Evolutionary conservation across 352 stramenopile genomes (phyloP), one percentile per base, ranked within the genome.

Genomic region (Sclerospora graminicola): DNA sequence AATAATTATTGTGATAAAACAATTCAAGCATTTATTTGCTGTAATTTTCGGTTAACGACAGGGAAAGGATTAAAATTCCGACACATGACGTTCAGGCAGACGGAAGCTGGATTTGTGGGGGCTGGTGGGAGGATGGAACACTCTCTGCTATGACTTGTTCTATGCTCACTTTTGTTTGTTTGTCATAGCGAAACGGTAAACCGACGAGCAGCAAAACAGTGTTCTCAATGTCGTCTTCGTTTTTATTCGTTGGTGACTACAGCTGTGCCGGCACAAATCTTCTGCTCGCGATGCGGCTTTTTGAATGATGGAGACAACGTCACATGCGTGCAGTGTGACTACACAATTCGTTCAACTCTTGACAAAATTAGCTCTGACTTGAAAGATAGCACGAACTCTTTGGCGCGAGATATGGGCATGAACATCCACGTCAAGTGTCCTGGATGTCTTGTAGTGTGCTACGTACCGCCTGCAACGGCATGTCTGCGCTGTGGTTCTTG

Each of bases 361-460:
- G 76, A 83, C 32, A 83, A 85, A 48, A 69, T 91, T 41, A 63
- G 69, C 48, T 69, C 70, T 10, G 69, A 89, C 33, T 45, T 88
- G 42, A 69, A 63, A 28, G 76, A 89, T 54, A 87, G 74, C 43
- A 89, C 79, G 31, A 91, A 88, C 49, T 76, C 84, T 40, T 38
- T 89, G 11, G 79, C 74, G 19, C 60, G 79, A 20, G 76, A 91
- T 51, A 85, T 91, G 61, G 79, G 79, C 23, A 57, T 91, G 15
- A 86, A 89, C 53, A 84, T 91, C 49, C 68, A 84, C 54, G 76
- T 91, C 54, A 78, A 83, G 54, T 91, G 79, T 57, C 79, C 79
- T 16, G 79, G 79, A 21, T 91, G 79, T 43, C 49, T 78, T 21
- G 56, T 76, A 10, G 59, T 86, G 41, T 91, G 79, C 65, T 74